These are phyloP conservation scores for Candida albicans DNA, from an alignment of 1,139 yeast species.

Conservation along the genomic window DNA sequence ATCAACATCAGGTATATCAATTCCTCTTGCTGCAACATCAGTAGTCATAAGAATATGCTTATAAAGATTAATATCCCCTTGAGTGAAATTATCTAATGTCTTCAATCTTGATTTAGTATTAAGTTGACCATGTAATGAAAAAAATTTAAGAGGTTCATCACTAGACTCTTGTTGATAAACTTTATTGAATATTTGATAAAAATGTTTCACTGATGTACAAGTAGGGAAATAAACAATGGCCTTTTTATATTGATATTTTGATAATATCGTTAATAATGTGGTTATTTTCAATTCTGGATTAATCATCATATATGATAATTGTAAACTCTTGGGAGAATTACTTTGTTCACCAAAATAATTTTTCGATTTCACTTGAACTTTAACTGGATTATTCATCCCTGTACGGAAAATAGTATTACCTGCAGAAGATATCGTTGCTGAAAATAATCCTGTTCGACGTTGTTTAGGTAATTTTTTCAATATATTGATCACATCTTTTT, in stretches of 20 bases:
- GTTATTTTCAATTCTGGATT: constrained; percentile 63
- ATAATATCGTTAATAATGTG: constrained; percentile 53
- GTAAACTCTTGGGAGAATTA: constrained; percentile 62
- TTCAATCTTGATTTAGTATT: constrained; percentile 72
- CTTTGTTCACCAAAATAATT: constrained; percentile 14
- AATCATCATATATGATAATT: constrained; percentile 60
- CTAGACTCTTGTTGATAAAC: constrained; percentile 9
- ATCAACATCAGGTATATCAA: constrained; percentile 91
- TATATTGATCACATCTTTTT: constrained; percentile 64
- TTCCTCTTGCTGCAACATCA: constrained; percentile 91
- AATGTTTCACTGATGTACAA: constrained; percentile 76
- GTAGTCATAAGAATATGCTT: constrained; percentile 75
- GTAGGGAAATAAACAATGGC: constrained; percentile 92
- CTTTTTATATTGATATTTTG: constrained; percentile 61
- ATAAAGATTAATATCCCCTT: constrained; percentile 36
- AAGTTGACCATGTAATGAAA: constrained; percentile 84
- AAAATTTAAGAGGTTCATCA: constrained; percentile 40
- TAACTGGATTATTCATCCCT: constrained; percentile 89
- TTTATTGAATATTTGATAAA: constrained; percentile 55
- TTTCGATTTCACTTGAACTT: constrained; percentile 66
- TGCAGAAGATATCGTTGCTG: constrained; percentile 87
- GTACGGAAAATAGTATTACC: constrained; percentile 67
- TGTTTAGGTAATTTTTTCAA: constrained; percentile 77
- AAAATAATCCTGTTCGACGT: constrained; percentile 88
- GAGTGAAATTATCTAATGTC: constrained; percentile 62